phyloP scores from a whole-genome alignment of 345 rosid species.

The Brassica nigra region DNA sequence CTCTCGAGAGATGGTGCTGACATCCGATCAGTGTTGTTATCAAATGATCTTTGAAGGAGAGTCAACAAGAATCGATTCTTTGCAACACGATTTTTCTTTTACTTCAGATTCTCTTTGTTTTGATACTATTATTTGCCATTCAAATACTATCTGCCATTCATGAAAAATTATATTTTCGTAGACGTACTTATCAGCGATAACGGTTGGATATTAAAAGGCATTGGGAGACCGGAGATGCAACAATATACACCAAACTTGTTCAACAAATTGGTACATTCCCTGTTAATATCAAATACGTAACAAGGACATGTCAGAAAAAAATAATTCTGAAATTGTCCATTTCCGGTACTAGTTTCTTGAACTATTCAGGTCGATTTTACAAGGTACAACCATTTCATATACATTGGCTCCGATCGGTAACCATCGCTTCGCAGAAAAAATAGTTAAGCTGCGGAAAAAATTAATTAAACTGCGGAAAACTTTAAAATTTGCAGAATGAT shows the following conservation, averaged over 20 bases:
- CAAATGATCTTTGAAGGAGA: background rate
- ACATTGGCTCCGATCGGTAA: background rate
- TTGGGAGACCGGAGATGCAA: background rate
- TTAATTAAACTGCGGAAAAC: no score
- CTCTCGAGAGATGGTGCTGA: background rate
- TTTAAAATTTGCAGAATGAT: no score
- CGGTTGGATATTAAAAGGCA: background rate
- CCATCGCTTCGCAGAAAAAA: no score
- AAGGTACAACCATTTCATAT: background rate
- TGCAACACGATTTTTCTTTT: background rate
- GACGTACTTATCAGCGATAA: background rate
- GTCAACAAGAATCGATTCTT: background rate
- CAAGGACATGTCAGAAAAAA: background rate
- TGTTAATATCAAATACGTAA: background rate
- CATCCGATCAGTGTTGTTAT: background rate
- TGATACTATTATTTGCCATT: background rate
- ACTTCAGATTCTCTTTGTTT: background rate
- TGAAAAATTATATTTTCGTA: background rate
- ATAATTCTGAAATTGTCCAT: background rate
- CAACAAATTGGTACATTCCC: background rate
- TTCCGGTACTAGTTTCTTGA: background rate
- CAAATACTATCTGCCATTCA: background rate
- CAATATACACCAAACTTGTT: background rate
- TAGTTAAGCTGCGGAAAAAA: no score
- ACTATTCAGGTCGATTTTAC: background rate